Evolutionary conservation across 2,329 filamentous ascomycete species (phyloP).

Genomic region (Neophaeococcomyces aloes): DNA sequence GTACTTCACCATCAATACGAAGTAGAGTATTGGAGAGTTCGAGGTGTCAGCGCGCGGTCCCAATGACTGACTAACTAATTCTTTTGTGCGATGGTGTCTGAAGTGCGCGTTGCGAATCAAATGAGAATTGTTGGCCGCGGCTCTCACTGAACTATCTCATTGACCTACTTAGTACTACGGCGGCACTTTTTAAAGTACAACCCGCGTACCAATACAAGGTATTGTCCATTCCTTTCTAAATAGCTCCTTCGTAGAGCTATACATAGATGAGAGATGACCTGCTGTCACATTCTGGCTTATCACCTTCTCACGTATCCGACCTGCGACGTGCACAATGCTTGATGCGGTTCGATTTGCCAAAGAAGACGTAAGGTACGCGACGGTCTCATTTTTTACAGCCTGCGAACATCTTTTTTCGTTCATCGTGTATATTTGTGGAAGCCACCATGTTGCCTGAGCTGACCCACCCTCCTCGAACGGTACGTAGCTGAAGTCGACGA

Average conservation of each 20-base stretch:
- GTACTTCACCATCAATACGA: too few species aligned
- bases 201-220: constrained; percentile 2
- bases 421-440: constrained; percentile 1
- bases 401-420: neutral
- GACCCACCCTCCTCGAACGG: neutral
- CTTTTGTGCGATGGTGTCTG: too few species aligned
- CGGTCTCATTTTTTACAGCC: constrained; percentile 1
- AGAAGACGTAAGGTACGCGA: constrained; percentile 3
- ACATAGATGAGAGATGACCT: neutral
- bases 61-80: too few species aligned
- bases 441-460: constrained; percentile 6
- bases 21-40: too few species aligned
- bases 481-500: constrained; percentile 65
- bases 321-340: neutral
- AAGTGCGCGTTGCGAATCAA: too few species aligned
- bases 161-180: neutral
- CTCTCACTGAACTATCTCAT: too few species aligned
- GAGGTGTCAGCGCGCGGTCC: too few species aligned
- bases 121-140: too few species aligned
- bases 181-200: neutral
- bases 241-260: constrained; percentile 1
- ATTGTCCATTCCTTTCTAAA: constrained; percentile 7
- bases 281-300: neutral
- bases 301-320: neutral
- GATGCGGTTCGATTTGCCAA: neutral